Evolutionary conservation across 129 eudicot genomes (phyloP).

Genomic region (Helianthus tuberosus): DNA sequence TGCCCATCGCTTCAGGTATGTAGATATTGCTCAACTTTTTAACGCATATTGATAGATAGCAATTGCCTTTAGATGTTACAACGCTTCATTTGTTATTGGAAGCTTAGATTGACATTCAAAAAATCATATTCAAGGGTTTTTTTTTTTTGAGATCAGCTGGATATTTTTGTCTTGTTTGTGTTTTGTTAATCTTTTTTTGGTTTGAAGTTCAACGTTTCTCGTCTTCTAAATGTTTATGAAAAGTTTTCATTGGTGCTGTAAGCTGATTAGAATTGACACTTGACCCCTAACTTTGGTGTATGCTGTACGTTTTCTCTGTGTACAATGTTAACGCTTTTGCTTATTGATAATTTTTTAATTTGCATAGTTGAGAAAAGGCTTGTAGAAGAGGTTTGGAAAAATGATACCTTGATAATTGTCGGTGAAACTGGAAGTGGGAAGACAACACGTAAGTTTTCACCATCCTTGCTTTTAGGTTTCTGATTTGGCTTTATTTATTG

Average conservation of each 20-base stretch:
- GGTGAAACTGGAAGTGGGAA: constrained; percentile 99
- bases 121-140: no score
- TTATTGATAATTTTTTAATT: neutral
- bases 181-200: no score
- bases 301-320: neutral
- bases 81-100: neutral
- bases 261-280: no score
- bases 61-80: no score
- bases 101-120: neutral
- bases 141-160: no score
- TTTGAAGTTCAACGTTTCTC: no score
- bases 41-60: no score
- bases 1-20: no score
- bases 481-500: neutral
- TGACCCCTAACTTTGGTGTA: neutral
- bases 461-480: neutral
- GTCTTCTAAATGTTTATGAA: no score
- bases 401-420: constrained; percentile 79
- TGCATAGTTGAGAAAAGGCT: constrained; percentile 60
- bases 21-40: no score
- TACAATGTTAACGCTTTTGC: no score
- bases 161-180: no score
- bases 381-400: constrained; percentile 71
- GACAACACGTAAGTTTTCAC: constrained; percentile 89
- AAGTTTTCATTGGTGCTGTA: neutral